These are phyloP conservation scores for Fusarium begoniae DNA, from an alignment of 2,329 filamentous ascomycete species.

Conservation along the genomic window DNA sequence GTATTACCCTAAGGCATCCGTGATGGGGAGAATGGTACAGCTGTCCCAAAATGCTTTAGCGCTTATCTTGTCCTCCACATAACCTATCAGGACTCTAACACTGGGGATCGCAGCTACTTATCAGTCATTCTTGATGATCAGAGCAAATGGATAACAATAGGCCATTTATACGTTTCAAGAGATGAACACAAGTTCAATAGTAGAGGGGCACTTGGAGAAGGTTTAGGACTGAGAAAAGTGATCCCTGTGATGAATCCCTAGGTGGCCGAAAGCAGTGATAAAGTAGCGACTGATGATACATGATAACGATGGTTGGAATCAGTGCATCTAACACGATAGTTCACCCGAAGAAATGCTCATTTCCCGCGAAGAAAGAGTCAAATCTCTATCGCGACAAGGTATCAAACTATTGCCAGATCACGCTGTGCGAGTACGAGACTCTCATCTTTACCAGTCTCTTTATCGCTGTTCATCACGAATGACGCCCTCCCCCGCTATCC, in stretches of 20 bases:
- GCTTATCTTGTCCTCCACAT: neutral
- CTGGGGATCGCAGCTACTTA: neutral
- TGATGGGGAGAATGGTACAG: neutral
- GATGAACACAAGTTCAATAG: no score
- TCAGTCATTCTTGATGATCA: no score
- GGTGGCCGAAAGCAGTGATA: rapidly evolving
- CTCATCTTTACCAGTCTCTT: neutral
- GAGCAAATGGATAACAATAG: no score
- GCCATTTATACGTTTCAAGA: no score
- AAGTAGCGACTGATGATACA: neutral
- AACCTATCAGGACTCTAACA: neutral
- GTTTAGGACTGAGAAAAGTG: rapidly evolving
- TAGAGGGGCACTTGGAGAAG: rapidly evolving
- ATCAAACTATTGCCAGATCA: neutral
- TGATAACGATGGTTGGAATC: neutral
- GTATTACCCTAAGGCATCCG: neutral
- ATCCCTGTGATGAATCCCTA: no score
- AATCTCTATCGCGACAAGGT: neutral
- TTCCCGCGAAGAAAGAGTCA: neutral
- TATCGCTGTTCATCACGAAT: neutral
- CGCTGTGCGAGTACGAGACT: rapidly evolving
- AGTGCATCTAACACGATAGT: neutral
- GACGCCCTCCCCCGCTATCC: neutral
- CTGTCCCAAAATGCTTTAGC: neutral
- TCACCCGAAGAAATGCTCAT: neutral